Base-by-base conservation (phyloP, 768 basidiomycete genomes). In the Tulasnella sp. region DNA sequence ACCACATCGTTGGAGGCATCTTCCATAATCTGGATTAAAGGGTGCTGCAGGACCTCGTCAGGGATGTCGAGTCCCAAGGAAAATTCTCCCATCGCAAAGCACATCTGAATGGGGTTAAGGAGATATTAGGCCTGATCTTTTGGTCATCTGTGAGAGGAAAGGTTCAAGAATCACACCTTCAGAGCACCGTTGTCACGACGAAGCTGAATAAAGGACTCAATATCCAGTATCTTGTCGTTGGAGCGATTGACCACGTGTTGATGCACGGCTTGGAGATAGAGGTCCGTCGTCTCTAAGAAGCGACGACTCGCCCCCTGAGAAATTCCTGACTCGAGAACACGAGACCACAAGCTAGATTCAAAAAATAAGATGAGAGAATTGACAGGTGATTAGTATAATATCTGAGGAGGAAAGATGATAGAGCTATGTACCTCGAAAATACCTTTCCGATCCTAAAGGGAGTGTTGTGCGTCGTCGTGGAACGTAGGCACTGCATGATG, bases 161-260 rank as follows among this genome's bases (percentile, higher is more conserved):
- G 34, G 15, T 38, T 5, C 34, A 38, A 15, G 34, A 5, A 15
- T 25, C 50, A 34, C 21, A 51, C 50, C n/a, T 61, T 64, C 4
- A 61, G 62, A 1, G 67, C 70, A 8, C 61, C 53, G 19, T 63
- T 67, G 19, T 67, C 59, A 7, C 69, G 65, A 21, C 68, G 63
- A 22, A 64, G 64, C 7, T 54, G 38, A 48, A 68, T 61, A 60
- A 66, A 69, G 42, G 42, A 51, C 12, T 68, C 66, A 22, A 69
- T 56, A 12, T 52, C 55, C n/a, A 64, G 64, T 29, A 64, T 43
- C 34, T 17, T 50, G 8, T 62, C 34, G 3, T 51, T 21, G 1
- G 60, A 55, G 1, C 70, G 63, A 48, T 70, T 68, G 15, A 38
- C 62, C 2, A 68, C 69, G 45, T 69, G 63, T 27, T 65, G 43